Evolutionary conservation across 352 stramenopile genomes (phyloP).

Genomic region (Globisporangium lucens): DNA sequence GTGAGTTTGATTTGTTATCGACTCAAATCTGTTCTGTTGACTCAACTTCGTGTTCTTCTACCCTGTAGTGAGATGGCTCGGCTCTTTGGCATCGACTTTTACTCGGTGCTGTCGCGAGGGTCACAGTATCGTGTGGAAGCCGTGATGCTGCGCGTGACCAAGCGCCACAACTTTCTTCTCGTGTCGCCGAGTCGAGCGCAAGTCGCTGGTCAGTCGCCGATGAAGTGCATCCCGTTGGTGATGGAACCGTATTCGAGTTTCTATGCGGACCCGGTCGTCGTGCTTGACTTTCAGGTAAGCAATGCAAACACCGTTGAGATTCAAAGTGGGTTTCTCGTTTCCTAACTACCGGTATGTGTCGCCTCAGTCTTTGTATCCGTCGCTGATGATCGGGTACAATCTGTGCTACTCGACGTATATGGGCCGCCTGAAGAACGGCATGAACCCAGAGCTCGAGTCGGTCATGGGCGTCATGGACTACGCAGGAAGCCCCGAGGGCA

Average conservation of each 20-base stretch:
- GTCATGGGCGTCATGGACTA: constrained; percentile 66
- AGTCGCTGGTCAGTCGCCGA: constrained; percentile 87
- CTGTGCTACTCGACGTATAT: constrained; percentile 98
- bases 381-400: constrained; percentile 99
- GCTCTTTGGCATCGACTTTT: constrained; percentile 94
- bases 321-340: neutral
- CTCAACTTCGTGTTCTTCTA: neutral
- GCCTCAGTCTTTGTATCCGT: constrained; percentile 97
- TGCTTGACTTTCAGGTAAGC: constrained; percentile 96
- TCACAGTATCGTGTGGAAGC: constrained; percentile 94
- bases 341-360: neutral
- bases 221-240: constrained; percentile 92
- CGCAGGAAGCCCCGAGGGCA: constrained; percentile 31
- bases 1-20: constrained; percentile 19
- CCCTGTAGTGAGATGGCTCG: constrained; percentile 89
- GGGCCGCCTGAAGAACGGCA: constrained; percentile 86
- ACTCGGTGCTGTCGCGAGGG: constrained; percentile 89
- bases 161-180: constrained; percentile 84
- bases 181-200: constrained; percentile 73
- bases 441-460: constrained; percentile 63
- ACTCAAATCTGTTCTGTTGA: neutral
- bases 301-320: neutral
- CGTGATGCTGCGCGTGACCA: constrained; percentile 91
- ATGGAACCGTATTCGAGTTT: constrained; percentile 96
- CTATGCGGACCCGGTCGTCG: constrained; percentile 96